Percentiles rank a stretch among this genome's conserved stretches.
Conservation (phyloP, 371 early-diverging fungal species). For the Rhizopus microsporus region DNA sequence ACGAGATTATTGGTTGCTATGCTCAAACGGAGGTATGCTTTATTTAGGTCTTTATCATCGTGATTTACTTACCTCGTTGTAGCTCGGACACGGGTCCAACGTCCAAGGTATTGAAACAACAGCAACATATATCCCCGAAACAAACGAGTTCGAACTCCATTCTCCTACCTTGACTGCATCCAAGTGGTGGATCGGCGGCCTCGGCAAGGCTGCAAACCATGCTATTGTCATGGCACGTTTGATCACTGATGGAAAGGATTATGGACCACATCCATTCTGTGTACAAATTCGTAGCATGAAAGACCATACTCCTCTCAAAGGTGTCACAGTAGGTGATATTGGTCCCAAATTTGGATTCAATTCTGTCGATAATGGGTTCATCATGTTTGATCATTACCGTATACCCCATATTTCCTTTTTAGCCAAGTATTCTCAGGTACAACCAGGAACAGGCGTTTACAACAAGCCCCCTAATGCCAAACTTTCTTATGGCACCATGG, state of each 20-base stretch:
- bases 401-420: constrained; percentile 81
- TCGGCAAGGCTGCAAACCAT: constrained; percentile 72
- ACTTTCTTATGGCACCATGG: constrained; percentile 81
- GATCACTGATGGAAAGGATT: constrained; percentile 74
- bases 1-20: constrained; percentile 83
- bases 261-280: constrained; percentile 86
- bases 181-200: constrained; percentile 93
- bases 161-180: constrained; percentile 76
- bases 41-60: constrained; percentile 11
- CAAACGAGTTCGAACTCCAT: constrained; percentile 85
- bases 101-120: constrained; percentile 87
- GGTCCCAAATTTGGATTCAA: constrained; percentile 89
- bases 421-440: constrained; percentile 75
- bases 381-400: constrained; percentile 74
- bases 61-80: neutral
- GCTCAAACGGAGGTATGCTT: constrained; percentile 73
- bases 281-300: constrained; percentile 80
- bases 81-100: constrained; percentile 79
- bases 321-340: constrained; percentile 86
- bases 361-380: constrained; percentile 84
- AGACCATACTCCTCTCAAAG: constrained; percentile 74
- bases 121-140: constrained; percentile 78
- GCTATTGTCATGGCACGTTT: constrained; percentile 87
- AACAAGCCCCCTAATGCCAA: constrained; percentile 69
- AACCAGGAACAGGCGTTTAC: constrained; percentile 65